Base-by-base conservation (phyloP, 1,139 yeast genomes). In the Taphrina flavorubra region DNA sequence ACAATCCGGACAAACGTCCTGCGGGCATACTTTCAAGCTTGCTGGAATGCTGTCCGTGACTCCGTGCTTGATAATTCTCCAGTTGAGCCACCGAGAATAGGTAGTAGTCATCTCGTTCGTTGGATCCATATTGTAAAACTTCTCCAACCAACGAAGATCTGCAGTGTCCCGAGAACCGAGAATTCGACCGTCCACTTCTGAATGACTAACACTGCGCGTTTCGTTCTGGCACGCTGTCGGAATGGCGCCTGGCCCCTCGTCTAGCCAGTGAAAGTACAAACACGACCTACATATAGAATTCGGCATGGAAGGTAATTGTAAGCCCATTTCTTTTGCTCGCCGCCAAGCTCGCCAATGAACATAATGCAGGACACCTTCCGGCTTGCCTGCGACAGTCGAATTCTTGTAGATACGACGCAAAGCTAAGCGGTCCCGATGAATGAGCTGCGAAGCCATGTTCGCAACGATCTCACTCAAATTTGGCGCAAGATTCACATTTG, bases 81-180 rank as follows among this genome's bases (percentile, higher is more conserved):
- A 46, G 6, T 46, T 46, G 18, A 46, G 25, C 51, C 51, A 46
- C 51, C 8, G 51, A 46, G 51, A 46, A 46, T 46, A 46, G n/a
- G 51, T 46, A 18, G 11, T 6, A 16, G 25, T 46, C 25, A 46
- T 8, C 18, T 46, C 51, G 10, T 46, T 8, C 18, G 51, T n/a
- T 5, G 51, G 51, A 2, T n/a, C 5, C 11, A 46, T 13, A 13
- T 18, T 8, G 6, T 46, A 46, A 16, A 46, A 18, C 11, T 13
- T 16, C 51, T 46, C 51, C 18, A 46, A n/a, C 51, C 51, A n/a
- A 13, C 51, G 51, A 10, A 46, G 11, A 18, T n/a, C 25, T 18
- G 10, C 20, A 1, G 25, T n/a, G 4, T 46, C 51, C 2, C 42
- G 42, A 3, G 14, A 14, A 6, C 42, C 14, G 14, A 39, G 14